phyloP scores from a whole-genome alignment of 2,329 filamentous ascomycete species.

The Blastomyces emzantsi region DNA sequence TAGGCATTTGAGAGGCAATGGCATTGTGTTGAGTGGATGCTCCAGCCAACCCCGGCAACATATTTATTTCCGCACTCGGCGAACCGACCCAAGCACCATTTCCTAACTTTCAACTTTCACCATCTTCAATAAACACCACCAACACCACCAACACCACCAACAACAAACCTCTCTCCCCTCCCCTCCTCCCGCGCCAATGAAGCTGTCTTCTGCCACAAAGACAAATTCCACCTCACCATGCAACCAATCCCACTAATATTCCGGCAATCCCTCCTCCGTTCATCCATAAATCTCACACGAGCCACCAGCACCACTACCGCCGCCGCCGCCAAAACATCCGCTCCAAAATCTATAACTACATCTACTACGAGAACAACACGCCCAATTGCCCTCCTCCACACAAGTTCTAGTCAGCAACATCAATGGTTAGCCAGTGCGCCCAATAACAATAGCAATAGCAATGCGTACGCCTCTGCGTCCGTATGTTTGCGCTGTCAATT shows the following conservation, averaged over 20 bases:
- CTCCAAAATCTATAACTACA: conserved; percentile 3
- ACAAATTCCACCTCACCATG: conserved; percentile 21
- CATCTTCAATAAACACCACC: neutral
- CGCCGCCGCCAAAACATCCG: conserved; percentile 19
- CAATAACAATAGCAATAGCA: neutral
- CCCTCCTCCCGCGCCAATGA: conserved; percentile 12
- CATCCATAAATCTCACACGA: conserved; percentile 20
- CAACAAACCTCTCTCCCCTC: neutral
- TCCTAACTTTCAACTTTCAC: neutral
- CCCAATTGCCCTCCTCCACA: neutral
- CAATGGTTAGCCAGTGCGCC: neutral
- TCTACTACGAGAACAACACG: neutral
- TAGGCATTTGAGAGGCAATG: too few species aligned
- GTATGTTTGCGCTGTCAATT: conserved; percentile 38
- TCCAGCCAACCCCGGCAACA: too few species aligned
- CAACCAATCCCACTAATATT: conserved; percentile 34
- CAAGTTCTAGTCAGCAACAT: neutral
- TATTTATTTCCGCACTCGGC: too few species aligned
- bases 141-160: neutral
- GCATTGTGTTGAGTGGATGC: too few species aligned
- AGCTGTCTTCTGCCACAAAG: conserved; percentile 11
- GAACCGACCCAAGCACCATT: neutral
- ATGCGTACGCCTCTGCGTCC: conserved; percentile 19
- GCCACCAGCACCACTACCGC: conserved; percentile 18
- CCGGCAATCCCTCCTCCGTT: conserved; percentile 30